Conservation (phyloP, 2,329 filamentous ascomycete genomes). For the Aureobasidium sp. region DNA sequence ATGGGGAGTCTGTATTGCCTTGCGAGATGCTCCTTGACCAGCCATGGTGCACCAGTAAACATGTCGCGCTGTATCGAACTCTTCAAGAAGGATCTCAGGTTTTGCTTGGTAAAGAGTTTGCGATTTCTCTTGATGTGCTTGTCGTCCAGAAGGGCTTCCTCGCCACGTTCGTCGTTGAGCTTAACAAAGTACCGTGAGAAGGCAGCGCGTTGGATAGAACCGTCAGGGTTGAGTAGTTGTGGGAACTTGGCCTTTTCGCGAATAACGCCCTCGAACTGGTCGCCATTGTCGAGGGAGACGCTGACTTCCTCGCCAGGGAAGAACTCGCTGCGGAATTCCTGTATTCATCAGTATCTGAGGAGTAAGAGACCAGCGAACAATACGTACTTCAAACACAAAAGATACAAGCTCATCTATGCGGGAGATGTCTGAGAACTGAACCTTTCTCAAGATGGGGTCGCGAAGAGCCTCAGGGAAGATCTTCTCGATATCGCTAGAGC, state of each 20-base stretch:
- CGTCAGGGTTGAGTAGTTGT: constrained; percentile 55
- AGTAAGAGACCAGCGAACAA: background rate
- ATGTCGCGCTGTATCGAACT: constrained; percentile 86
- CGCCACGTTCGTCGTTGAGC: constrained; percentile 55
- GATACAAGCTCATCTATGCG: constrained; percentile 74
- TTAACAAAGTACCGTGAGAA: constrained; percentile 77
- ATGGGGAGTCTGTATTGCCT: constrained; percentile 78
- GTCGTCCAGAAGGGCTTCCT: constrained; percentile 74
- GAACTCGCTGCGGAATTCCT: constrained; percentile 79
- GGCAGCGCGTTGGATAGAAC: constrained; percentile 58
- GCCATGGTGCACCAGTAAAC: constrained; percentile 95
- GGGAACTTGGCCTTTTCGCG: constrained; percentile 78
- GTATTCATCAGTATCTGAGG: constrained; percentile 17
- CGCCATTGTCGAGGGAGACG: constrained; percentile 62
- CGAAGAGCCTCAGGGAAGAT: constrained; percentile 88
- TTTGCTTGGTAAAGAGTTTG: constrained; percentile 89
- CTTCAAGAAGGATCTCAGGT: constrained; percentile 89
- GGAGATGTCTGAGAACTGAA: constrained; percentile 84
- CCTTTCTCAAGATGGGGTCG: constrained; percentile 79
- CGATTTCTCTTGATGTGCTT: constrained; percentile 78
- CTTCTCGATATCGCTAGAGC: constrained; percentile 82
- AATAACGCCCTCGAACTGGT: constrained; percentile 65
- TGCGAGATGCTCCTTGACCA: constrained; percentile 82
- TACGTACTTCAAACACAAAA: constrained; percentile 52
- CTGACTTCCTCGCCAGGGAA: constrained; percentile 82